A percentile compares a stretch with the other conserved stretches of the same genome.
phyloP scores from a whole-genome alignment of 2,329 filamentous ascomycete species.

The Lachnellula cervina region DNA sequence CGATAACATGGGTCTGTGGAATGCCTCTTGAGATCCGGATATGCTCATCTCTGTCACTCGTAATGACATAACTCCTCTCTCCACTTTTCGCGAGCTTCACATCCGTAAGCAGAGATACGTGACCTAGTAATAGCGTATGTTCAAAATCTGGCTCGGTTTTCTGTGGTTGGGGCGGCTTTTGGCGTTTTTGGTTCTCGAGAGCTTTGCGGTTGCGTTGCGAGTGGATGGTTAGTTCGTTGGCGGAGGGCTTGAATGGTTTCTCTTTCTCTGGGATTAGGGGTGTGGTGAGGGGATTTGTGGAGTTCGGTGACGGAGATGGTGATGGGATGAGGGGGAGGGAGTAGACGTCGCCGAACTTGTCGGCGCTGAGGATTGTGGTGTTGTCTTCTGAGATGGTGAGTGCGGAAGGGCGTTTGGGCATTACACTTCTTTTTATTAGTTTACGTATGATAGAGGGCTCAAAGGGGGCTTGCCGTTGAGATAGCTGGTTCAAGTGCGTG shows the following conservation, averaged over 20 bases:
- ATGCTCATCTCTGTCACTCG: conserved; percentile 71
- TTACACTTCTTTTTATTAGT: conserved; percentile 43
- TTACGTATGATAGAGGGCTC: background rate
- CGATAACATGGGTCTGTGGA: conserved; percentile 82
- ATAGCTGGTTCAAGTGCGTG: conserved; percentile 55
- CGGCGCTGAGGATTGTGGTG: conserved; percentile 71
- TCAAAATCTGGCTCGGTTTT: conserved; percentile 53
- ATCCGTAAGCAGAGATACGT: conserved; percentile 91
- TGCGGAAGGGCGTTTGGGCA: conserved; percentile 86
- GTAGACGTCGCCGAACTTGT: conserved; percentile 98
- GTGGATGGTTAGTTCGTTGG: conserved; percentile 58
- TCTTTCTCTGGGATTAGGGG: conserved; percentile 16
- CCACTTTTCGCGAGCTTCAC: conserved; percentile 51
- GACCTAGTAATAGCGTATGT: conserved; percentile 75
- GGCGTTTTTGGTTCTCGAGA: conserved; percentile 53
- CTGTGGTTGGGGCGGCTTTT: conserved; percentile 31
- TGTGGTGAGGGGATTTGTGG: conserved; percentile 11
- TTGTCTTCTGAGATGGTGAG: conserved; percentile 66
- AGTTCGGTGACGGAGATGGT: conserved; percentile 5
- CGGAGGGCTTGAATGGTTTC: conserved; percentile 43
- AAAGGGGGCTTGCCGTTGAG: conserved; percentile 55
- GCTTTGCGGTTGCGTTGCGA: conserved; percentile 58
- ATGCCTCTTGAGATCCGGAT: conserved; percentile 80
- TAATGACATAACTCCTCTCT: conserved; percentile 56
- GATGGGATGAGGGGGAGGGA: conserved; percentile 64